Base-by-base conservation (phyloP, 768 basidiomycete species). In the Podaxis mareebaensis region DNA sequence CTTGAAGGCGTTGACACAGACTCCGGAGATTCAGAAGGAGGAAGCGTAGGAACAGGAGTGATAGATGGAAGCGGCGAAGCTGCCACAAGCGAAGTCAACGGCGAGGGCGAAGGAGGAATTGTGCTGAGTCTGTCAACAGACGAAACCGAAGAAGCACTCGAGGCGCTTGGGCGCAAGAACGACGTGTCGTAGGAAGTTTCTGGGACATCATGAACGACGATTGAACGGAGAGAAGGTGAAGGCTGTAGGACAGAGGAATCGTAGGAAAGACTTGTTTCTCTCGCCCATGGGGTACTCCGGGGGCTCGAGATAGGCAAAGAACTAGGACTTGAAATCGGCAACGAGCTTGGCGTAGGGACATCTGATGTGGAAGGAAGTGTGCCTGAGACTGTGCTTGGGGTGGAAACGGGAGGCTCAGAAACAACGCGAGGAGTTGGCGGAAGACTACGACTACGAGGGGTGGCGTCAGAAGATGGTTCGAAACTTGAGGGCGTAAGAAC, bases 181-280 rank as follows among this genome's bases (percentile, higher is more conserved):
- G 91, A 92, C 0, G 91, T 91, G 62, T 93, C 92, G 62, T 86
- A 88, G 0, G 90, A 92, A 0, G 69, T 75, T 66, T 93, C 92
- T 8, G 69, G 75, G 3, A 80, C 83, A 49, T 93, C 91, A 1
- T 82, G 85, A 49, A 92, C 71, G 26, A 78, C 79, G 22, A 83
- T 61, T 3, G 83, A 83, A 24, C 73, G 73, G 3, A 84, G 77
- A 22, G 89, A 88, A 17, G 89, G 90, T 2, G 92, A 92, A 0
- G 91, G 87, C 4, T 77, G 78, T 24, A 94, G 77, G n/a, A 90
- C 76, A 0, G 90, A 90, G 0, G 92, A 92, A 22, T 93, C 91
- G 65, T 89, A 93, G 0, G 92, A 89, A 10, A 79, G 70, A 59
- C 91, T 86, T 0, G 87, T 88, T 68, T 86, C 87, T 2, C 81